These are phyloP conservation scores for Rubia yunnanensis DNA, from an alignment of 257 asterid species.

Conservation along the genomic window DNA sequence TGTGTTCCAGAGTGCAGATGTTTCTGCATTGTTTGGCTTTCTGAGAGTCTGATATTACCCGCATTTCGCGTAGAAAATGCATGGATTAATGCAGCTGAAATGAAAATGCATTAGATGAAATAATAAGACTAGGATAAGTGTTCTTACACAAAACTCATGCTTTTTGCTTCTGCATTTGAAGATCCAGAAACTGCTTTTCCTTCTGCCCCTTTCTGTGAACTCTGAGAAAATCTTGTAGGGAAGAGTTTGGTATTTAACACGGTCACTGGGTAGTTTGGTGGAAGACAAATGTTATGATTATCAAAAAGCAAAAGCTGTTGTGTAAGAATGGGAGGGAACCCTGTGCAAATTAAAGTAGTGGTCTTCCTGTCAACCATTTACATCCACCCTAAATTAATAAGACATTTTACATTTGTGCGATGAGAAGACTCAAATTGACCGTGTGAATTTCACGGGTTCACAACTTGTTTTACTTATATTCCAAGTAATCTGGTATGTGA, in stretches of 20 bases:
- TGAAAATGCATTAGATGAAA: neutral
- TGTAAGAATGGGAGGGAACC: slow-evolving; percentile 57
- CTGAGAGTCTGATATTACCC: neutral
- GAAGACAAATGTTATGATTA: slow-evolving; percentile 47
- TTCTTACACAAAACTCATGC: slow-evolving; percentile 35
- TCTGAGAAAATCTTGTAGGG: slow-evolving; percentile 30
- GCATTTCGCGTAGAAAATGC: neutral
- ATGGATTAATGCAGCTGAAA: slow-evolving; percentile 13
- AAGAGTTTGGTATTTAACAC: slow-evolving; percentile 35
- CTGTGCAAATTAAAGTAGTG: slow-evolving; percentile 62
- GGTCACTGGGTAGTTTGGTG: slow-evolving; percentile 46
- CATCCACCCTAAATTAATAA: slow-evolving; percentile 3
- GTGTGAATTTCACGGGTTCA: no score
- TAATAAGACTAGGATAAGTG: neutral
- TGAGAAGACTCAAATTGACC: slow-evolving; percentile 5
- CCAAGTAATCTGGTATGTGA: no score
- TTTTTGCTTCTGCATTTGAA: slow-evolving; percentile 6
- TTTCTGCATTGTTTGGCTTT: slow-evolving; percentile 19
- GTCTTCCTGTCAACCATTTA: slow-evolving; percentile 28
- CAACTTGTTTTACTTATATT: no score
- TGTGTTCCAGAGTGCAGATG: slow-evolving; percentile 39
- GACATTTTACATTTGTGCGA: neutral
- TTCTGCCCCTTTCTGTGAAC: slow-evolving; percentile 3
- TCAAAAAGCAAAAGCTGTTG: slow-evolving; percentile 38
- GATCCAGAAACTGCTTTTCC: slow-evolving; percentile 7